Conservation (phyloP, 2,329 filamentous ascomycete species). For the Fusarium sp. region DNA sequence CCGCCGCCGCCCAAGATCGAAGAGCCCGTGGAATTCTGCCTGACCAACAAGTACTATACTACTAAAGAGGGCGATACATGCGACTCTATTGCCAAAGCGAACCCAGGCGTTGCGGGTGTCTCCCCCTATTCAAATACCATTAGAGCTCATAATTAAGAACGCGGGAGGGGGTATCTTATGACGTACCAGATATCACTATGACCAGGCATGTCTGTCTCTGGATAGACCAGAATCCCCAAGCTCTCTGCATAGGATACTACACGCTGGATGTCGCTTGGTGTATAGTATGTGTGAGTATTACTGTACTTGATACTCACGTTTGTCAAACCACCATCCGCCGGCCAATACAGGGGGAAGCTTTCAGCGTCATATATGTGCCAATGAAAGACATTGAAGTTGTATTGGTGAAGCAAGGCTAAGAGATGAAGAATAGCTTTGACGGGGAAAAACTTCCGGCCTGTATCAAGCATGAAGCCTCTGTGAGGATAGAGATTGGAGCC, state of each 20-base stretch:
- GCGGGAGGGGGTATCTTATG: accelerated
- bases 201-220: slow-evolving; percentile 18
- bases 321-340: not conserved
- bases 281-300: not conserved
- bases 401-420: slow-evolving; percentile 3
- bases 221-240: slow-evolving; percentile 6
- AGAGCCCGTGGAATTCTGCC: not conserved
- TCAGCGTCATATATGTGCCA: slow-evolving; percentile 27
- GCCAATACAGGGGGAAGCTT: slow-evolving; percentile 14
- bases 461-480: slow-evolving; percentile 21
- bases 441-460: slow-evolving; percentile 19
- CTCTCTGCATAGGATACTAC: not conserved
- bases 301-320: slow-evolving; percentile 11
- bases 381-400: slow-evolving; percentile 27
- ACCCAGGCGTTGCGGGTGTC: slow-evolving; percentile 21
- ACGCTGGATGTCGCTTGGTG: not conserved
- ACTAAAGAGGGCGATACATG: slow-evolving; percentile 29
- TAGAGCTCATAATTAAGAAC: accelerated
- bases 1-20: too few species aligned
- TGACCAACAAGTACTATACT: slow-evolving; percentile 7
- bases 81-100: slow-evolving; percentile 1
- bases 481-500: slow-evolving; percentile 4
- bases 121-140: not conserved
- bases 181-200: slow-evolving; percentile 19
- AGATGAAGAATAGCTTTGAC: slow-evolving; percentile 4